Evolutionary conservation across 225 moss, liverwort and hornwort species (phyloP).

Genomic region (Bryoerythrophyllum caledonicum): DNA sequence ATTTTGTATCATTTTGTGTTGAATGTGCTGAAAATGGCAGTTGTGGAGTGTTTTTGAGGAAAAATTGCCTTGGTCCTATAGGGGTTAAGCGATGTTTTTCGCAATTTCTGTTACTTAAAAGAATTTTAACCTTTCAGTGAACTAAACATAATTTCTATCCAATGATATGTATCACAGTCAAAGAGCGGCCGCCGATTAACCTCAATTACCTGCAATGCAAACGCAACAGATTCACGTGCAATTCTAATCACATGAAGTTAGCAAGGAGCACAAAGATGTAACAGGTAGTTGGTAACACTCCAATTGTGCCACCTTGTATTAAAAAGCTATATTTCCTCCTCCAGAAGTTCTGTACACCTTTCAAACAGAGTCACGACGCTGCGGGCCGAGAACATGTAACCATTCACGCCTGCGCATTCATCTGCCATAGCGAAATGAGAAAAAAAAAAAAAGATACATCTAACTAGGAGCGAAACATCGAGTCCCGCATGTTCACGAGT

Average conservation of each 20-base stretch:
- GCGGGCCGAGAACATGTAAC: not conserved
- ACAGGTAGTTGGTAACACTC: not conserved
- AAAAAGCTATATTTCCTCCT: not conserved
- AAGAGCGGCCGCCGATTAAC: not conserved
- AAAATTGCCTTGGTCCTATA: too few relatives aligned
- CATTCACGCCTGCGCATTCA: not conserved
- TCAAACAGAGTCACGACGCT: not conserved
- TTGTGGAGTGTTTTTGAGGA: too few relatives aligned
- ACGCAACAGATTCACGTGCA: not conserved
- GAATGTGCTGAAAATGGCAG: too few relatives aligned
- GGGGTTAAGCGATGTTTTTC: too few relatives aligned
- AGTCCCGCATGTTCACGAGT: slow-evolving; percentile 31
- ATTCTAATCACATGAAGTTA: not conserved
- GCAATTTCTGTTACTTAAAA: not conserved
- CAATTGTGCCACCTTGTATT: not conserved
- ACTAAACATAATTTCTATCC: not conserved
- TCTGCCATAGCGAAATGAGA: not conserved
- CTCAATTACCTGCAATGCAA: not conserved
- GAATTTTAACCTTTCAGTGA: not conserved
- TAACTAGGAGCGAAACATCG: slow-evolving; percentile 9
- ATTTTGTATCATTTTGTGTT: too few relatives aligned
- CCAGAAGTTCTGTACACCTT: not conserved
- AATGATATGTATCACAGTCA: not conserved
- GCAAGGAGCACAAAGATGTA: not conserved
- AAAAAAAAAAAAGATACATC: not conserved